Evolutionary conservation across 495 filamentous ascomycete genomes (phyloP).

Genomic region (Penicillium crystallinum): DNA sequence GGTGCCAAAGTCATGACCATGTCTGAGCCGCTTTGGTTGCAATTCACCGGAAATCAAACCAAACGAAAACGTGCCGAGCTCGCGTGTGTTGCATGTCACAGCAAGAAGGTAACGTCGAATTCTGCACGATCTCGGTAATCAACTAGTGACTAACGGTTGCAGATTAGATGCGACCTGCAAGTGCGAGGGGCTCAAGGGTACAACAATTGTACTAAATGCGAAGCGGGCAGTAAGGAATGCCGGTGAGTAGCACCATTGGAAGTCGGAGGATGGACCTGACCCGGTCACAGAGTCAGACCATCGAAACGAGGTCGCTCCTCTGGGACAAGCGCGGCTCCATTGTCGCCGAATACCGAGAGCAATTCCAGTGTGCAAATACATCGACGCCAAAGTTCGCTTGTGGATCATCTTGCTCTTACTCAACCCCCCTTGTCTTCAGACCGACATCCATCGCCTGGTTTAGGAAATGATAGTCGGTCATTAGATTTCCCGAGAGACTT

Average conservation of each 20-base stretch:
- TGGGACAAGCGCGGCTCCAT: not conserved
- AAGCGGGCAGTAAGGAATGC: slow-evolving; percentile 21
- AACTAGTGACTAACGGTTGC: not conserved
- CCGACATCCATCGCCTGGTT: not conserved
- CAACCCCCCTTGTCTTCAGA: not conserved
- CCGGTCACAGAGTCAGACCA: slow-evolving; percentile 3
- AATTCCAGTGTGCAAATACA: not conserved
- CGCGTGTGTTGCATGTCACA: slow-evolving; percentile 30
- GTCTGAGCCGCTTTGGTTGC: slow-evolving; percentile 8
- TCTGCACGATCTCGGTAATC: not conserved
- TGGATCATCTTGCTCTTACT: not conserved
- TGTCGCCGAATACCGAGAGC: slow-evolving; percentile 3
- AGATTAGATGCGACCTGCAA: slow-evolving; percentile 34
- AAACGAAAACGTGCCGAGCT: slow-evolving; percentile 31
- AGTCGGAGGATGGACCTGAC: not conserved
- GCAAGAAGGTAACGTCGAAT: slow-evolving; percentile 25
- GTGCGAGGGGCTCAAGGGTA: slow-evolving; percentile 18
- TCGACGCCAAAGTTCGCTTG: not conserved
- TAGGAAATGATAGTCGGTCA: not conserved
- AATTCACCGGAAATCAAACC: slow-evolving; percentile 19
- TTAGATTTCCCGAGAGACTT: not conserved
- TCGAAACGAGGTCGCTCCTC: slow-evolving; percentile 19
- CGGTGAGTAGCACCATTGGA: slow-evolving; percentile 8
- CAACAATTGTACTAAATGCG: slow-evolving; percentile 27
- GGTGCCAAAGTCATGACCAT: not conserved